These are phyloP conservation scores for Eucommia ulmoides DNA, from an alignment of 257 asterid species.

Conservation along the genomic window DNA sequence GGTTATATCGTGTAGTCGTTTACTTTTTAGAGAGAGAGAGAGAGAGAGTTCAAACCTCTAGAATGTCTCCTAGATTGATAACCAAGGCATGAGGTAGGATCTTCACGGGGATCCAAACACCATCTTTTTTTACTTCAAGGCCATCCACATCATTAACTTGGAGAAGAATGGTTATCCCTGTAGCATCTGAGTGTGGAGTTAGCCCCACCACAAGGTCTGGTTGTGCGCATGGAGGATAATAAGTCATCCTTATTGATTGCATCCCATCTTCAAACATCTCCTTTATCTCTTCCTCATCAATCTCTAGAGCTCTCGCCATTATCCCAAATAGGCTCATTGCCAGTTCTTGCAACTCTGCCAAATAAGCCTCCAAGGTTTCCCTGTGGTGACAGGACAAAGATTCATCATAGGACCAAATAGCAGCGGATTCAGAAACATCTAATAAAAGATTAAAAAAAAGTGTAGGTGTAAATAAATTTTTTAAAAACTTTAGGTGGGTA, in stretches of 20 bases:
- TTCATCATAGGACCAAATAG: background rate
- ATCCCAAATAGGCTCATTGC: constrained; percentile 14
- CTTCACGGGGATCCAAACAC: constrained; percentile 45
- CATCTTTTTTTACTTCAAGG: constrained; percentile 48
- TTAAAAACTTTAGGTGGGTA: background rate
- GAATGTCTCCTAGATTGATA: constrained; percentile 52
- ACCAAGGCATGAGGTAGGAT: constrained; percentile 14
- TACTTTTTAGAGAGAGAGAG: background rate
- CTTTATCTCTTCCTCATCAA: constrained; percentile 19
- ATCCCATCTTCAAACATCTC: constrained; percentile 46
- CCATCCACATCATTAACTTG: constrained; percentile 63
- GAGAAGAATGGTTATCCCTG: constrained; percentile 41
- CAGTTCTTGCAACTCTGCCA: constrained; percentile 29
- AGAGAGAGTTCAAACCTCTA: constrained; percentile 23
- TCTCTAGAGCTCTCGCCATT: constrained; percentile 27
- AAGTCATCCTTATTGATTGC: constrained; percentile 36
- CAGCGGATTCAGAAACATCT: background rate
- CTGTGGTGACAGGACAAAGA: constrained; percentile 15
- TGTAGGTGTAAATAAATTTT: too few relatives aligned
- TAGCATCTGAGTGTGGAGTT: constrained; percentile 2
- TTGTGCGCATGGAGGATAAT: constrained; percentile 1
- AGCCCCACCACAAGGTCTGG: background rate
- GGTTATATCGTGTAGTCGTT: too few relatives aligned
- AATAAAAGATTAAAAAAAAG: too few relatives aligned
- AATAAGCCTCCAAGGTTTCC: constrained; percentile 41